A percentile compares a stretch with the other conserved stretches of the same genome.
These are phyloP conservation scores for Eudorina sp. DNA, from an alignment of 139 green algal species.

Conservation along the genomic window DNA sequence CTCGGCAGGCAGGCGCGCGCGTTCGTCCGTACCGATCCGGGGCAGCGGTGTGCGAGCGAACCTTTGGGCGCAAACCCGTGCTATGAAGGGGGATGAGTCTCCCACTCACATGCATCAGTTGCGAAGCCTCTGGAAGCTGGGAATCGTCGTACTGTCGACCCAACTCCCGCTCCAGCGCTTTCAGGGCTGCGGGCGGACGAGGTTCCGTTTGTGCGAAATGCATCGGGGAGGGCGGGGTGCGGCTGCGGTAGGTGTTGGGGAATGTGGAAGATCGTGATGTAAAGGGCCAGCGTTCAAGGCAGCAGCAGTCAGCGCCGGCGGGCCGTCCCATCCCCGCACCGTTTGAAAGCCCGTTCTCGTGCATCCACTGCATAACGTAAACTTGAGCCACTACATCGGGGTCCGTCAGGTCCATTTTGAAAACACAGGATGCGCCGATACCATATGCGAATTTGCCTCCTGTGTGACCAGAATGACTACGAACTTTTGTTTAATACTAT, in stretches of 20 bases:
- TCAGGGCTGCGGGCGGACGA: constrained; percentile 72
- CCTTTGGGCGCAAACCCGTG: neutral
- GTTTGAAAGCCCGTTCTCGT: constrained; percentile 12
- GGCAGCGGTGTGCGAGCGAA: neutral
- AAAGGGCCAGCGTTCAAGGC: too few relatives aligned
- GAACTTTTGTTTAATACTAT: too few relatives aligned
- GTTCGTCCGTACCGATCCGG: neutral
- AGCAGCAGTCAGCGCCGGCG: too few relatives aligned
- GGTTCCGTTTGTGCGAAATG: too few relatives aligned
- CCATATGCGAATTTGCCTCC: too few relatives aligned
- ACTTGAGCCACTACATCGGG: constrained; percentile 5
- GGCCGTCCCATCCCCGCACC: neutral
- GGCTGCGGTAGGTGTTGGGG: too few relatives aligned
- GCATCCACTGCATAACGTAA: constrained; percentile 38
- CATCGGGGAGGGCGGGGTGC: too few relatives aligned
- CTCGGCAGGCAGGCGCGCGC: neutral
- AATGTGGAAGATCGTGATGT: too few relatives aligned
- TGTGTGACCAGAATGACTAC: too few relatives aligned
- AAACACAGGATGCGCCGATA: too few relatives aligned
- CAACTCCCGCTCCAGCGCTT: constrained; percentile 61
- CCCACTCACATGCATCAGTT: constrained; percentile 69
- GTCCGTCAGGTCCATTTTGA: constrained; percentile 15
- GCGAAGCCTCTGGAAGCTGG: constrained; percentile 58
- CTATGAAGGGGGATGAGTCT: neutral
- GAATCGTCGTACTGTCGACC: constrained; percentile 58